Base-by-base conservation (phyloP, 768 basidiomycete species). In the Gymnopilus dilepis region DNA sequence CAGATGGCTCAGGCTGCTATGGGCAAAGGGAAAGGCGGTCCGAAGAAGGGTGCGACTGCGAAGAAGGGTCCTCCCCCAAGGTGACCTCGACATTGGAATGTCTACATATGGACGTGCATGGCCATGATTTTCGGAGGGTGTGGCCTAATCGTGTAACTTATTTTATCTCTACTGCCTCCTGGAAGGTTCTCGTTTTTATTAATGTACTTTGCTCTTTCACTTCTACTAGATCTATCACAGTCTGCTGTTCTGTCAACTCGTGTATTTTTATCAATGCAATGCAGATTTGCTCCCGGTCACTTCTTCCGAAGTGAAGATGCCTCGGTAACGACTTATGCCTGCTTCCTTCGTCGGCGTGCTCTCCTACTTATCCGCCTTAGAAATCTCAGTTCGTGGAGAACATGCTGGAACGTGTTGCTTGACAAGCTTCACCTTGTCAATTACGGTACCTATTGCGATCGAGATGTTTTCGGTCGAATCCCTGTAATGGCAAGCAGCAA, bases 1-100 rank as follows among this genome's bases (percentile, higher is more conserved):
- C 60, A 64, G 15, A 57, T 64, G 52, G 58, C 53, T 38, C 48
- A 55, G 43, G 63, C 40, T 41, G 58, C 57, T 28, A 60, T 60
- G 37, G 63, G 41, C 22, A 58, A 58, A 26, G 57, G 45, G 13
- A 58, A 58, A 24, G 37, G 19, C 12, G 47, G 45, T 26, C 30
- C 45, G 34, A 58, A 58, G 57, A 58, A 58, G 47, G 57, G 57
- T 37, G 45, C 33, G 12, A 22, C 45, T 45, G 57, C 57, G 34
- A 58, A 58, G 47, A 58, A 58, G 37, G 57, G 57, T 26, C 57
- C 57, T 38, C 57, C 15, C 24, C 56, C 33, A 6, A 48, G 57
- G 48, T 58, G n/a, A 31, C 47, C 22, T 50, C 19, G 28, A 31
- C 47, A 28, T 50, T 24, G 1, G 24, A 12, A 21, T 9, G 9